Evolutionary conservation across 345 rosid species (phyloP), one percentile per base, ranked within the genome.

Genomic region (Ailanthus altissimus): DNA sequence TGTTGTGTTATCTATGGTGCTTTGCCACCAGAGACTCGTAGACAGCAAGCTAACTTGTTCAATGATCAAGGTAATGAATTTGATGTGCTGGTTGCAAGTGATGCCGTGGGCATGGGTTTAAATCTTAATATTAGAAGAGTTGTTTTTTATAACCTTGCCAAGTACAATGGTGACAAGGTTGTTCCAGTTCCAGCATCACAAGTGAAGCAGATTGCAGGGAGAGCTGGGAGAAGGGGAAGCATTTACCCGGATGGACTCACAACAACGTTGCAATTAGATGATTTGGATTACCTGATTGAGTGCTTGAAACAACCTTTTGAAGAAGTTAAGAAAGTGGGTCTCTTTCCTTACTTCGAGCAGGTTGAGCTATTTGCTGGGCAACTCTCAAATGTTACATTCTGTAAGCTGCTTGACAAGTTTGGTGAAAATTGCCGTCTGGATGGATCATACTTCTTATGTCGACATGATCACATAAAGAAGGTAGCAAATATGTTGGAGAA

Each of bases 1-100:
- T 95, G 99, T 78, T 93, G 96, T 86, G 99, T 95, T 78, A 93
- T 95, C 74, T 95, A 93, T 60, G 98, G 98, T 72, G 99, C 97
- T 20, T 85, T 95, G 84, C 99, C 98, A 20, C 99, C 97, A 28
- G 97, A 93, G 81, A 95, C 99, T 18, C 93, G 97, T 56, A 87
- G 97, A 69, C 98, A 91, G 85, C 99, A 95, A 76, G 99, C 98
- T 23, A 93, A 70, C 80, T 82, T 93, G 85, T 95, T 95, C 81
- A 93, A 94, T 68, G 93, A 87, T 84, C 94, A 87, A 85, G 95
- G 88, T 73, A 94, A 88, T 67, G 97, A 93, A 81, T 95, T 84
- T 74, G 98, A 93, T 88, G 98, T 95, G 83, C 84, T 93, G 79
- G 97, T 95, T 77, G 98, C 99, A 5, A 95, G 99, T 51, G 99